Percentiles rank a stretch among this genome's conserved stretches.
These are phyloP conservation scores for Colletotrichum sp. DNA, from an alignment of 2,329 filamentous ascomycete species.

Conservation along the genomic window DNA sequence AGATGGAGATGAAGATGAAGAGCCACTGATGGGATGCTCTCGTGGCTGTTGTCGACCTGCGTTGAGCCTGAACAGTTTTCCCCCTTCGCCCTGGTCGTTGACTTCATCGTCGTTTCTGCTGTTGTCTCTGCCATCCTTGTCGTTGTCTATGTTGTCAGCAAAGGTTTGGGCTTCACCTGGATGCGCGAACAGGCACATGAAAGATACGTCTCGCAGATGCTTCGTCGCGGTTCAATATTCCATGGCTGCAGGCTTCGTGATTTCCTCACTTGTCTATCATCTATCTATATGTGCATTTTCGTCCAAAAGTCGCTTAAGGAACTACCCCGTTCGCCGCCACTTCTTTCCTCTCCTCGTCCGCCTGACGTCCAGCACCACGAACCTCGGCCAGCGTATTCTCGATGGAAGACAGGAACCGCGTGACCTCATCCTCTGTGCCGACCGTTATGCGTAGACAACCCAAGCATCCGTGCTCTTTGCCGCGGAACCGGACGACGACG, in stretches of 20 bases:
- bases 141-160: too few relatives aligned
- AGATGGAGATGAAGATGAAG: neutral
- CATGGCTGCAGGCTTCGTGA: neutral
- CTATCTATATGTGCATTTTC: neutral
- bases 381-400: constrained; percentile 53
- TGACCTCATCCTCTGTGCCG: constrained; percentile 87
- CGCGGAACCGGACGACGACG: constrained; percentile 92
- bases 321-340: constrained; percentile 39
- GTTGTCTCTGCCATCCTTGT: neutral
- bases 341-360: constrained; percentile 41
- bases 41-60: neutral
- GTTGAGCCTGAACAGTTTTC: neutral
- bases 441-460: constrained; percentile 93
- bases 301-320: constrained; percentile 30
- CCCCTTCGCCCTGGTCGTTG: neutral
- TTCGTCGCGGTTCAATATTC: neutral
- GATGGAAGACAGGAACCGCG: constrained; percentile 76
- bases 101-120: neutral
- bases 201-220: neutral
- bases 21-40: neutral
- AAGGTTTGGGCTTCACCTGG: too few relatives aligned
- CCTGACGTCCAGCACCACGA: constrained; percentile 30
- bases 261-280: neutral
- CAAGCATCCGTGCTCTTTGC: constrained; percentile 87
- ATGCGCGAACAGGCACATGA: neutral